Conservation (phyloP, 2,329 filamentous ascomycete species). For the Pseudophaeomoniella oleicola region DNA sequence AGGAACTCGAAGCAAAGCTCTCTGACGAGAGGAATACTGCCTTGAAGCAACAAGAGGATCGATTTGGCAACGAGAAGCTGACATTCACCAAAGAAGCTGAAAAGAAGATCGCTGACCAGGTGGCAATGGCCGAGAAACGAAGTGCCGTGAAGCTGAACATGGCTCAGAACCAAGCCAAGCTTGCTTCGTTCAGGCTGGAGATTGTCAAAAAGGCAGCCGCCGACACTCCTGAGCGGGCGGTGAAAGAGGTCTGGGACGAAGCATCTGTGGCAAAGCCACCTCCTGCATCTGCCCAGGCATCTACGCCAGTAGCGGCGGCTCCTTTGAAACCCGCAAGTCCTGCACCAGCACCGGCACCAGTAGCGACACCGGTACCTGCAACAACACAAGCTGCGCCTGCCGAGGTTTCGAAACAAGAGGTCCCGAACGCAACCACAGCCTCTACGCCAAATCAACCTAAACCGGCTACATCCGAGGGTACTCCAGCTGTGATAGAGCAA, state of each 20-base stretch:
- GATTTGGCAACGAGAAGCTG: conserved; percentile 47
- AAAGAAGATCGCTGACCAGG: conserved; percentile 32
- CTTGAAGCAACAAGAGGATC: conserved; percentile 36
- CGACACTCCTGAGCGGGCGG: conserved; percentile 73
- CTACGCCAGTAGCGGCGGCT: conserved; percentile 10
- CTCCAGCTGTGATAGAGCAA: not conserved
- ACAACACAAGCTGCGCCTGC: conserved; percentile 5
- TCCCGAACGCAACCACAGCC: conserved; percentile 3
- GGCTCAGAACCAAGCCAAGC: conserved; percentile 53
- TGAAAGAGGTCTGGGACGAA: conserved; percentile 73
- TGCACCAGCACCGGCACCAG: conserved; percentile 4
- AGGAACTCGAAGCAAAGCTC: conserved; percentile 23
- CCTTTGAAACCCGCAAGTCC: conserved; percentile 5
- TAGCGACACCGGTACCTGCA: conserved; percentile 3
- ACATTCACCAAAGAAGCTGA: conserved; percentile 29
- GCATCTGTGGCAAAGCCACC: conserved; percentile 52
- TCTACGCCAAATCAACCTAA: conserved; percentile 4
- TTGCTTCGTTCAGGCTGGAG: conserved; percentile 55
- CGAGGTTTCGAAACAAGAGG: conserved; percentile 6
- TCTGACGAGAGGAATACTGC: conserved; percentile 24
- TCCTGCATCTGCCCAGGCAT: conserved; percentile 15
- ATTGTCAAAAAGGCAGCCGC: conserved; percentile 67
- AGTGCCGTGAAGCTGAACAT: conserved; percentile 62
- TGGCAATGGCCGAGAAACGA: conserved; percentile 62
- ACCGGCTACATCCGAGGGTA: conserved; percentile 7